phyloP scores from a whole-genome alignment of 768 basidiomycete species.

The Lactarius quietus region DNA sequence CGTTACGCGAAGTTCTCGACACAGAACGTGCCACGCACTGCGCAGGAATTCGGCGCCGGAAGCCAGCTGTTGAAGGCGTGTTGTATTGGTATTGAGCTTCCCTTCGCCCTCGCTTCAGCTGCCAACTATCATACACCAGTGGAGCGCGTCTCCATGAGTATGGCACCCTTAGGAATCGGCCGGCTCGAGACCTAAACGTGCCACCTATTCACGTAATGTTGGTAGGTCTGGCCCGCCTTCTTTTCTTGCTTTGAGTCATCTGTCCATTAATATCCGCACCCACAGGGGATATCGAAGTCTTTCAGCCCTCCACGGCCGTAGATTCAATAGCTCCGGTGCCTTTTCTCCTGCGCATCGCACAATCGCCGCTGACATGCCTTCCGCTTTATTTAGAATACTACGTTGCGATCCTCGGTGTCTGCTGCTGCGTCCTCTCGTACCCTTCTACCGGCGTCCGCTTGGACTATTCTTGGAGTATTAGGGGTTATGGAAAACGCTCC shows the following conservation, averaged over 20 bases:
- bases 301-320: background rate
- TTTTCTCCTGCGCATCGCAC: background rate
- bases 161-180: background rate
- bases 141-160: conserved; percentile 3
- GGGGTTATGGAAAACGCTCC: conserved; percentile 5
- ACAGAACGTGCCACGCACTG: background rate
- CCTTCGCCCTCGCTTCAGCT: background rate
- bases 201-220: conserved; percentile 16
- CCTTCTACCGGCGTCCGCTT: background rate
- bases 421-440: background rate
- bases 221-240: background rate
- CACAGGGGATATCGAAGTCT: conserved; percentile 11
- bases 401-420: background rate
- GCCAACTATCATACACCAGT: background rate
- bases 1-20: conserved; percentile 6
- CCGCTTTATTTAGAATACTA: background rate
- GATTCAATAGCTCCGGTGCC: conserved; percentile 1
- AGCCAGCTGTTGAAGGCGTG: conserved; percentile 6
- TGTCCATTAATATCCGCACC: conserved; percentile 6
- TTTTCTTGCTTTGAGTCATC: background rate
- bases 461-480: background rate
- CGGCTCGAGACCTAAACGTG: conserved; percentile 3
- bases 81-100: background rate
- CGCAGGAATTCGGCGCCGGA: conserved; percentile 11
- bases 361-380: conserved; percentile 6